Base-by-base conservation (phyloP, 1,284 basidiomycete genomes). In the Schizophyllum amplum region DNA sequence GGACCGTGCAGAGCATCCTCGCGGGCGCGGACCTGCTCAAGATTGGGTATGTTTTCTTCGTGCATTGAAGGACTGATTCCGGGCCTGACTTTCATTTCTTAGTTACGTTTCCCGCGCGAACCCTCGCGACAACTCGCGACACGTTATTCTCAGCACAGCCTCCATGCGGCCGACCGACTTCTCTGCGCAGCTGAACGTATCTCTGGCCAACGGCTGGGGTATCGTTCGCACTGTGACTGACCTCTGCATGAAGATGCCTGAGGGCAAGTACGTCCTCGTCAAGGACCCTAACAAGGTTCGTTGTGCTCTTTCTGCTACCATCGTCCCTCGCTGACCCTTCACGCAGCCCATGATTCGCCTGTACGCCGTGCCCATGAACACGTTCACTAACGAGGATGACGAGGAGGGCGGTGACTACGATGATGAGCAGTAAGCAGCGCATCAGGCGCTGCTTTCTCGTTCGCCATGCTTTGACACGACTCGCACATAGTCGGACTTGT, bases 1-100 rank as follows among this genome's bases (percentile, higher is more conserved):
- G 96, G 92, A 89, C 97, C 0, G 90, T 98, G 26, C 95, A 98
- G 77, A 92, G 91, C 69, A 82, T 98, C 56, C 79, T 99, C 48
- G 94, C 97, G 52, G 97, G 97, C 54, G 96, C 95, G 20, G 97
- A 99, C 62, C 79, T 87, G 65, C 91, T 99, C 87, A 99, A 99
- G 78, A 92, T 99, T 70, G 97, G 97, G 88, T 94, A 68, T 57
- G 87, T 49, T 51, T 59, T 60, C 64, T 53, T 66, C 92, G 90
- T 54, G 46, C 23, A 24, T 52, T 57, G 33, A 48, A n/a, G n/a
- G n/a, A n/a, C 25, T 50, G 20, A 52, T 59, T 46, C 15, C 56
- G 58, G 57, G 56, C 57, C 60, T 63, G 51, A 61, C 54, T 46
- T 55, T 48, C n/a, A 48, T 51, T 59, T 60, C 64, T 53, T 66